Conservation (phyloP, 352 stramenopile genomes). For the Pythium rishiriense region DNA sequence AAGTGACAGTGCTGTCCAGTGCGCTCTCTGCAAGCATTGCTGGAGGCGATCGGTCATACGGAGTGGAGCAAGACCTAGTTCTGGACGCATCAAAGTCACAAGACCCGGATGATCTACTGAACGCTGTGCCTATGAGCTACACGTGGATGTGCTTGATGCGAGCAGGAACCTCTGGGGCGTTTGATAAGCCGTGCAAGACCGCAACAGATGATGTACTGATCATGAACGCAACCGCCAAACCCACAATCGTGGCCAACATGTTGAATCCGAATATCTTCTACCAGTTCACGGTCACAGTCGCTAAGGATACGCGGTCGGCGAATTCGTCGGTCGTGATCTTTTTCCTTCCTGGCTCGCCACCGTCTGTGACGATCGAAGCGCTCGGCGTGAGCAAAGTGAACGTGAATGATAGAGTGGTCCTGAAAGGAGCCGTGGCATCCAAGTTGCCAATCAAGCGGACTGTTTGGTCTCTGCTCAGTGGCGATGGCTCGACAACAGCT, state of each 20-base stretch:
- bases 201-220: constrained; percentile 14
- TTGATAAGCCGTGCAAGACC: constrained; percentile 35
- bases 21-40: constrained; percentile 39
- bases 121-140: constrained; percentile 40
- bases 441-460: constrained; percentile 44
- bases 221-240: constrained; percentile 31
- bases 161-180: constrained; percentile 27
- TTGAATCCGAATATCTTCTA: constrained; percentile 54
- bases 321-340: constrained; percentile 43
- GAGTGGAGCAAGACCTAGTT: constrained; percentile 49
- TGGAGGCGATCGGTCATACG: constrained; percentile 49
- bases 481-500: constrained; percentile 15
- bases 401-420: constrained; percentile 49
- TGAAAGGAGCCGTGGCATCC: constrained; percentile 48
- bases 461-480: constrained; percentile 49
- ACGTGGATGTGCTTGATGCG: constrained; percentile 43
- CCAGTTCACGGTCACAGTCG: constrained; percentile 44
- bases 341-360: constrained; percentile 48
- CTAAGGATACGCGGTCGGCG: constrained; percentile 44
- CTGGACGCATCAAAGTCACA: constrained; percentile 51
- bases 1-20: constrained; percentile 44
- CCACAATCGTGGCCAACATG: constrained; percentile 40
- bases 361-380: constrained; percentile 53
- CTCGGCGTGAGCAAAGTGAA: constrained; percentile 52
- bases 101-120: constrained; percentile 48